Base-by-base conservation (phyloP, 2,329 filamentous ascomycete genomes). In the Diaporthe ilicicola region DNA sequence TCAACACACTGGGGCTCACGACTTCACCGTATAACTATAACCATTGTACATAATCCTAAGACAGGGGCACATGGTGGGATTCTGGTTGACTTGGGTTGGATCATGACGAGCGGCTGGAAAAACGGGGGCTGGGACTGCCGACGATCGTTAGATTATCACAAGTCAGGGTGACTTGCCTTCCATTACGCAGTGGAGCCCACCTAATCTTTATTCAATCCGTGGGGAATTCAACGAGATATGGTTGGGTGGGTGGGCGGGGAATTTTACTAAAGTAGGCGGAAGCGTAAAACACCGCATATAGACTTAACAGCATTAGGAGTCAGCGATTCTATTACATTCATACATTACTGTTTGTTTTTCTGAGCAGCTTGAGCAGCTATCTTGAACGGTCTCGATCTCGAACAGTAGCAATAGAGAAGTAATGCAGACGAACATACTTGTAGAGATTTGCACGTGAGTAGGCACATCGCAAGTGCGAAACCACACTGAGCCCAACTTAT, bases 351-450 rank as follows among this genome's bases (percentile, higher is more conserved):
- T n/a, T n/a, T n/a, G n/a, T n/a, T n/a, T n/a, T n/a, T n/a, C n/a
- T n/a, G n/a, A n/a, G n/a, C n/a, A n/a, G n/a, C n/a, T n/a, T n/a
- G n/a, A n/a, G n/a, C n/a, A n/a, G n/a, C n/a, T n/a, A n/a, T n/a
- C n/a, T n/a, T n/a, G n/a, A n/a, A n/a, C n/a, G n/a, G n/a, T n/a
- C n/a, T n/a, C n/a, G n/a, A n/a, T n/a, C n/a, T n/a, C n/a, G n/a
- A n/a, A n/a, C n/a, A n/a, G n/a, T n/a, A n/a, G n/a, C n/a, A n/a
- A n/a, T n/a, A n/a, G n/a, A n/a, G n/a, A n/a, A n/a, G n/a, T n/a
- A n/a, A n/a, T n/a, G n/a, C n/a, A n/a, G 65, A 74, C 55, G 62
- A 56, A 15, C 59, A 46, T 13, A 61, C 59, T 24, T 24, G 69
- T 22, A 46, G 27, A 12, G 56, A 44, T 3, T 37, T 34, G 32